Conservation (phyloP, 2,329 filamentous ascomycete genomes). For the Fusarium verrucosum region DNA sequence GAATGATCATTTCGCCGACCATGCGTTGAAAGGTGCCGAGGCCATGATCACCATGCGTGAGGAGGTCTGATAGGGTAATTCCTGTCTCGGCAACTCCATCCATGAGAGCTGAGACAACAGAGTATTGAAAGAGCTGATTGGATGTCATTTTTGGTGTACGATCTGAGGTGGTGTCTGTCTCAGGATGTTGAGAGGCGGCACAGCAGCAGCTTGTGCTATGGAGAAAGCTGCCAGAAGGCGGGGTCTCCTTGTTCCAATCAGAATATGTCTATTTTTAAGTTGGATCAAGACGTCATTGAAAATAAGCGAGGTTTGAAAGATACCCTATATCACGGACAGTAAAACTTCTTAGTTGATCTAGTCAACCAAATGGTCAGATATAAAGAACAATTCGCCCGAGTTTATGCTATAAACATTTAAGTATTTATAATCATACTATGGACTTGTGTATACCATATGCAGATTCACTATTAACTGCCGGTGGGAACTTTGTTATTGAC, state of each 20-base stretch:
- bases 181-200: not conserved
- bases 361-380: no score
- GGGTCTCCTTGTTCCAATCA: not conserved
- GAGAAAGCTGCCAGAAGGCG: not conserved
- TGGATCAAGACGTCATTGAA: slow-evolving; percentile 6
- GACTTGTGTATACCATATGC: no score
- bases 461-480: no score
- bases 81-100: slow-evolving; percentile 34
- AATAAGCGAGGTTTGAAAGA: not conserved
- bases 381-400: no score
- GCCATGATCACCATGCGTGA: slow-evolving; percentile 25
- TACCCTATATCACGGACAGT: no score
- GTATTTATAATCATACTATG: no score
- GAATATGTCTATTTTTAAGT: rapidly evolving
- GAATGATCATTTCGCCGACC: slow-evolving; percentile 37
- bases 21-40: slow-evolving; percentile 38
- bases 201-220: not conserved
- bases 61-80: slow-evolving; percentile 17
- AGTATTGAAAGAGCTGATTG: slow-evolving; percentile 34
- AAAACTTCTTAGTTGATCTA: no score
- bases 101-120: slow-evolving; percentile 35
- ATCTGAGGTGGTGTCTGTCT: not conserved
- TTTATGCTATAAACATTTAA: no score
- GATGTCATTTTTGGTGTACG: slow-evolving; percentile 5
- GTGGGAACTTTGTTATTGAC: no score